Conservation (phyloP, 108 stramenopile species). For the Stephanodiscus minutulus region DNA sequence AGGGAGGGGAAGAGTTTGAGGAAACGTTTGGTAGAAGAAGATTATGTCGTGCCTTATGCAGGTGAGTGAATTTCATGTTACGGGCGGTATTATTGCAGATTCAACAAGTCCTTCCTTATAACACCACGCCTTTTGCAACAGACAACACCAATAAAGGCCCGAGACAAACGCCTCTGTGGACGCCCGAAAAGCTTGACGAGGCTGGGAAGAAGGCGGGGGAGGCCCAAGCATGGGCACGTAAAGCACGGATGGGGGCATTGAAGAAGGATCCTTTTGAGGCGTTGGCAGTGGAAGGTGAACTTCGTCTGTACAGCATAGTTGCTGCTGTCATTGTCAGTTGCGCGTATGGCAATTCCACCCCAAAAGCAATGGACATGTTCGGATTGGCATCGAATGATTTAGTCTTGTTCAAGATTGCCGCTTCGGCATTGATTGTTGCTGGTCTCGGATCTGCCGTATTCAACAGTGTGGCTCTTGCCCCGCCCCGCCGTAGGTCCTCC, state of each 20-base stretch:
- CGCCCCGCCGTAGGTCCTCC: constrained; percentile 52
- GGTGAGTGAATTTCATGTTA: constrained; percentile 26
- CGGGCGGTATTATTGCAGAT: not conserved
- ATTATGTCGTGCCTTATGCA: constrained; percentile 72
- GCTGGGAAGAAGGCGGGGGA: constrained; percentile 62
- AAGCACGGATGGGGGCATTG: constrained; percentile 65
- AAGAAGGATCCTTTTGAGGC: constrained; percentile 70
- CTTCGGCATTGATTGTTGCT: constrained; percentile 56
- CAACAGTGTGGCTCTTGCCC: constrained; percentile 51
- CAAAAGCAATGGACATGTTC: constrained; percentile 43
- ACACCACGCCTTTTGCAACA: constrained; percentile 3
- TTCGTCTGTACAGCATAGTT: constrained; percentile 55
- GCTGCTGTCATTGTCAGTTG: constrained; percentile 56
- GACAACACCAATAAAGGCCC: constrained; percentile 81
- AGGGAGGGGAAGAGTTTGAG: constrained; percentile 61
- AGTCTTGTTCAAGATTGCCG: constrained; percentile 50
- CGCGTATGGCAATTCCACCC: constrained; percentile 72
- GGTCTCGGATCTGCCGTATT: constrained; percentile 59
- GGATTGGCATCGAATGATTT: constrained; percentile 31
- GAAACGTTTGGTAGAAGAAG: constrained; percentile 64
- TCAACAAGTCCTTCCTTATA: not conserved
- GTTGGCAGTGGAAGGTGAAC: constrained; percentile 51
- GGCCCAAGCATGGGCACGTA: constrained; percentile 72
- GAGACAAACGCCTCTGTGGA: constrained; percentile 72
- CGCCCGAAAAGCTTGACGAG: constrained; percentile 76